These are phyloP conservation scores for Fusarium tuaranense DNA, from an alignment of 2,329 filamentous ascomycete species.

Conservation along the genomic window DNA sequence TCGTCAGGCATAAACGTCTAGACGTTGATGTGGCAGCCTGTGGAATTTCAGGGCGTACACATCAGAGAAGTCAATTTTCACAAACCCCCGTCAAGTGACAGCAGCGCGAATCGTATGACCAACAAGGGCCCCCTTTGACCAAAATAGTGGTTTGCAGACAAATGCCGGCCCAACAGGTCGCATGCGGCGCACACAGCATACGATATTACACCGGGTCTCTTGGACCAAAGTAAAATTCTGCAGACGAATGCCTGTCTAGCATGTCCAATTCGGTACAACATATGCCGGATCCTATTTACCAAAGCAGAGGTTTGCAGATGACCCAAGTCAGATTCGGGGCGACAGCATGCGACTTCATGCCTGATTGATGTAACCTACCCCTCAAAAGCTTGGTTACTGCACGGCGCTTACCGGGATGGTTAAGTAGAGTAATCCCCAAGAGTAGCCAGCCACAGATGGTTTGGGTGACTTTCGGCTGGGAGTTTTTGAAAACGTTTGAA, in stretches of 20 bases:
- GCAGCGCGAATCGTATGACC: conserved; percentile 6
- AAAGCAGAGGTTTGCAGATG: not conserved
- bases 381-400: conserved; percentile 11
- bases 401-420: not conserved
- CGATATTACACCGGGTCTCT: not conserved
- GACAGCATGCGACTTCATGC: conserved; percentile 29
- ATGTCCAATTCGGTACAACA: not conserved
- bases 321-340: not conserved
- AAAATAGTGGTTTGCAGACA: conserved; percentile 5
- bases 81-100: conserved; percentile 22
- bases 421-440: not conserved
- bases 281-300: not conserved
- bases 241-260: not conserved
- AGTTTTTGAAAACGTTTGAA: conserved; percentile 8
- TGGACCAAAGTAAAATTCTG: not conserved
- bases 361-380: conserved; percentile 31
- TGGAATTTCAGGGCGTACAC: not conserved
- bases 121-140: not conserved
- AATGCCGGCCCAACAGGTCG: conserved; percentile 25
- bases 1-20: not conserved
- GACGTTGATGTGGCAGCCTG: not conserved
- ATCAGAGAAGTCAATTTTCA: not conserved
- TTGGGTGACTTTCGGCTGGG: conserved; percentile 14
- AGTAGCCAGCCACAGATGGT: conserved; percentile 2
- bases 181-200: conserved; percentile 12